phyloP scores from a whole-genome alignment of 129 eudicot genomes.

The Erigeron canadensis region DNA sequence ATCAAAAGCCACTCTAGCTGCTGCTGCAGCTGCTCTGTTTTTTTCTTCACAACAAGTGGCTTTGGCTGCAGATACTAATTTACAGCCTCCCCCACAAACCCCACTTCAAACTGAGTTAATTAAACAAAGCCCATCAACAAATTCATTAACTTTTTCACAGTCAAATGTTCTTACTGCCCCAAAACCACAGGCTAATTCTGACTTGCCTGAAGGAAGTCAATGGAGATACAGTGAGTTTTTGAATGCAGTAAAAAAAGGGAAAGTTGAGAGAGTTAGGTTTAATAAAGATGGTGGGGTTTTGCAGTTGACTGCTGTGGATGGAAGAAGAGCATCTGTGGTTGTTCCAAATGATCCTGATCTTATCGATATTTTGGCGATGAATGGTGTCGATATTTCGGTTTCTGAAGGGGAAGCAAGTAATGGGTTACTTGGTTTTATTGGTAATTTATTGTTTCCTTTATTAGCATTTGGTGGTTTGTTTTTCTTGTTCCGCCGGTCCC shows the following conservation, averaged over 20 bases:
- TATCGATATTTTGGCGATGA: slow-evolving; percentile 92
- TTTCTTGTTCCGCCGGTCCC: slow-evolving; percentile 75
- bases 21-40: slow-evolving; percentile 35
- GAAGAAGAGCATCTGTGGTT: slow-evolving; percentile 66
- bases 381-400: slow-evolving; percentile 91
- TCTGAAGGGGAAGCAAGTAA: slow-evolving; percentile 87
- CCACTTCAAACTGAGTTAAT: slow-evolving; percentile 42
- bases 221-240: slow-evolving; percentile 95
- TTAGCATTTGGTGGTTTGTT: slow-evolving; percentile 90
- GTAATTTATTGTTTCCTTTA: slow-evolving; percentile 75
- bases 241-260: slow-evolving; percentile 94
- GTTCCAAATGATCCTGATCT: slow-evolving; percentile 95
- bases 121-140: slow-evolving; percentile 43
- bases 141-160: slow-evolving; percentile 42
- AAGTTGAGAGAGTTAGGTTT: slow-evolving; percentile 89
- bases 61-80: slow-evolving; percentile 51
- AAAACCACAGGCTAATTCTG: slow-evolving; percentile 59
- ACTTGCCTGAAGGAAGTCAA: slow-evolving; percentile 83
- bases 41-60: slow-evolving; percentile 63
- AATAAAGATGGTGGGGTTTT: slow-evolving; percentile 76
- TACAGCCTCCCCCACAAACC: slow-evolving; percentile 43
- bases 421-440: slow-evolving; percentile 76
- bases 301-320: slow-evolving; percentile 87
- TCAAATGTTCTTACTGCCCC: slow-evolving; percentile 68
- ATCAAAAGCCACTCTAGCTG: slow-evolving; percentile 64